Evolutionary conservation across 768 basidiomycete species (phyloP), one percentile per base, ranked within the genome.

Genomic region (Saitozyma podzolica): DNA sequence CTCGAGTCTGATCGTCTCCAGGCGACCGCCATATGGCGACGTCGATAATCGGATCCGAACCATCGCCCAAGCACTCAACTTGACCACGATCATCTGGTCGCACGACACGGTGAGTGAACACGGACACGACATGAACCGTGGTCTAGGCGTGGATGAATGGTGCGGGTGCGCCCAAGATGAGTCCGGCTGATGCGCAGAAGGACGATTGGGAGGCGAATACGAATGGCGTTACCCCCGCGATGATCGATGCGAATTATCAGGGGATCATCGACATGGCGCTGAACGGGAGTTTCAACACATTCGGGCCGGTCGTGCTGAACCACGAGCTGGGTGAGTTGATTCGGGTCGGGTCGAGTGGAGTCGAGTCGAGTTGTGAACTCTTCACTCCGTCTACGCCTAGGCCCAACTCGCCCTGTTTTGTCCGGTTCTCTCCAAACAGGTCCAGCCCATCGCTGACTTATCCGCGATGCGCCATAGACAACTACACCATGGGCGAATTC

Each of bases 401-500:
- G 13, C 45, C 13, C 13, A 47, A 2, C 2, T 47, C 45, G 13
- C n/a, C 45, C n/a, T 47, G 13, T 47, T 29, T 5, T 29, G 29
- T 29, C 29, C 29, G 29, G 5, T 29, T 29, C 29, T 29, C 29
- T 29, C 5, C 29, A 29, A 29, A 29, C 29, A n/a, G 29, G 29
- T 29, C 29, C 29, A 29, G 29, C 29, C 2, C 29, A 29, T 29
- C 29, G 29, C 29, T 29, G 29, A 29, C 29, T 2, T 29, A 5
- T 29, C 29, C 29, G 29, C 5, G 29, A 29, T 11, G 6, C 45
- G 45, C n/a, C 45, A 43, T 41, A 75, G 73, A 59, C 73, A 79
- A 77, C 65, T 75, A 68, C 59, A 80, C 78, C 20, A 80, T 80
- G 78, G 11, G 49, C n/a, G 71, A 78, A 41, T 69, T 67, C 59